These are phyloP conservation scores for Debaryomycetaceae sp. DNA, from an alignment of 1,139 yeast genomes.

Conservation along the genomic window DNA sequence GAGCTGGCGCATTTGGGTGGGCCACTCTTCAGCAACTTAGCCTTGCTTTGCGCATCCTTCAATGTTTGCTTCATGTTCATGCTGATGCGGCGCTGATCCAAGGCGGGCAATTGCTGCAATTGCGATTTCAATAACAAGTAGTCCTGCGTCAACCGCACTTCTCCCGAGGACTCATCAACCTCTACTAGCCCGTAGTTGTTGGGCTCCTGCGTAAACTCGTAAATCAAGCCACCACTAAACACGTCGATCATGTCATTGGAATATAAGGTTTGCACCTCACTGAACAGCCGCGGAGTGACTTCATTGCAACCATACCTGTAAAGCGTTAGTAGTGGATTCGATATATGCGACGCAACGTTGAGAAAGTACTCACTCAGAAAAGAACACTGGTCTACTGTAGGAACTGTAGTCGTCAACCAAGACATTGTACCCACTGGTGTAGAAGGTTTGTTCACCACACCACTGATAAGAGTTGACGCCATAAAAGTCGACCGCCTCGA, in stretches of 20 bases:
- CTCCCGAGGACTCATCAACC: slow-evolving; percentile 48
- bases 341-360: not conserved
- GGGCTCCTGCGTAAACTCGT: slow-evolving; percentile 85
- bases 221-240: slow-evolving; percentile 89
- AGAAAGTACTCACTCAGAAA: slow-evolving; percentile 62
- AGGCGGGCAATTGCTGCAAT: slow-evolving; percentile 30
- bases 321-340: slow-evolving; percentile 7
- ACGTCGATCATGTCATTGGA: slow-evolving; percentile 72
- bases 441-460: slow-evolving; percentile 89
- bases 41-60: slow-evolving; percentile 20
- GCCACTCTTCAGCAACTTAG: slow-evolving; percentile 20
- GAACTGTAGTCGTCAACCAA: slow-evolving; percentile 68
- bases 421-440: slow-evolving; percentile 74
- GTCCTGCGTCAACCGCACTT: slow-evolving; percentile 51
- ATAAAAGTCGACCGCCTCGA: slow-evolving; percentile 77
- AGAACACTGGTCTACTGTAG: slow-evolving; percentile 73
- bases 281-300: slow-evolving; percentile 73
- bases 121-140: slow-evolving; percentile 48
- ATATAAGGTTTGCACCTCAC: slow-evolving; percentile 70
- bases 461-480: slow-evolving; percentile 96
- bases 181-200: slow-evolving; percentile 86
- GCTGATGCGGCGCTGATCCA: slow-evolving; percentile 22
- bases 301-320: slow-evolving; percentile 73
- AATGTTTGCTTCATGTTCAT: slow-evolving; percentile 23
- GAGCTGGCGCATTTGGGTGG: slow-evolving; percentile 38